These are phyloP conservation scores for rapeseed (Brassica napus) DNA, from an alignment of 345 rosid species.

Conservation along the genomic window Da-Ae NC_063443.1:18951501-18952000, in stretches of 20 bases:
- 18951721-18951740: slow-evolving; percentile 52
- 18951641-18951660: slow-evolving; percentile 75
- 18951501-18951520: slow-evolving; percentile 88
- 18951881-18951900: slow-evolving; percentile 56
- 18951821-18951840: slow-evolving; percentile 32
- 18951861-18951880: slow-evolving; percentile 25
- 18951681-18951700: slow-evolving; percentile 60
- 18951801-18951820: background rate
- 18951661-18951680: slow-evolving; percentile 30
- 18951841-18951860: background rate
- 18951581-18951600: background rate
- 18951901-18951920: slow-evolving; percentile 50
- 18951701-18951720: slow-evolving; percentile 59
- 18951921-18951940: slow-evolving; percentile 67
- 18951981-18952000: slow-evolving; percentile 54
- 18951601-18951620: background rate
- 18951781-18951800: slow-evolving; percentile 17
- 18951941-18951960: slow-evolving; percentile 84
- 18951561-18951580: background rate
- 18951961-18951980: slow-evolving; percentile 79
- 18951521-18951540: slow-evolving; percentile 57
- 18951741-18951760: background rate
- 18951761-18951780: background rate
- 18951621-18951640: slow-evolving; percentile 30
- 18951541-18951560: slow-evolving; percentile 32